phyloP scores from a whole-genome alignment of 2,329 filamentous ascomycete species.

The Exophiala phaeomuriformis region DNA sequence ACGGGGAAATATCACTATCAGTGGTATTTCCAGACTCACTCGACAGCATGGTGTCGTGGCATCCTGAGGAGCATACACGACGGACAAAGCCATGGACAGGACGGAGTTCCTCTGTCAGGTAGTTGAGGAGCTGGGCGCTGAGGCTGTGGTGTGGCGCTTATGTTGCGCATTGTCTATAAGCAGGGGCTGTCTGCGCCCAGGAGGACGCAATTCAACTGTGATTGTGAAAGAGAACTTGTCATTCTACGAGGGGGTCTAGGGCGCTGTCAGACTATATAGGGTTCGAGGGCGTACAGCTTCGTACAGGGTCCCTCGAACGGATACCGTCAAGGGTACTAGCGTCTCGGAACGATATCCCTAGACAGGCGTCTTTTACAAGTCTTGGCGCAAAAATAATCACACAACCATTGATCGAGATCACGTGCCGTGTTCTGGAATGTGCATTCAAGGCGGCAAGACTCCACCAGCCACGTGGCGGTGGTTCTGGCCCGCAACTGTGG shows the following conservation, averaged over 20 bases:
- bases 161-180: not conserved
- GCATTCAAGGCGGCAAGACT: not conserved
- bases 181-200: no score
- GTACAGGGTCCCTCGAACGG: no score
- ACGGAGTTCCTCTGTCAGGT: not conserved
- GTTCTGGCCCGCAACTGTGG: not conserved
- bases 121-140: not conserved
- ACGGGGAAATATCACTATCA: no score
- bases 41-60: not conserved
- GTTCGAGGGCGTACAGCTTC: no score
- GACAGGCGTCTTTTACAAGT: no score
- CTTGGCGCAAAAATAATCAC: no score
- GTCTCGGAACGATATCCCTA: no score
- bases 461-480: not conserved
- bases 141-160: not conserved
- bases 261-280: no score
- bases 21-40: no score
- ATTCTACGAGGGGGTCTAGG: no score
- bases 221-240: no score
- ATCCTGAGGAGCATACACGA: not conserved
- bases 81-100: slow-evolving; percentile 4
- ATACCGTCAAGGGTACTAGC: no score
- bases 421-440: not conserved
- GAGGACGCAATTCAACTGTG: not conserved
- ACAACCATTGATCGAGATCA: not conserved